Conservation (phyloP, 1,139 yeast genomes). For the Scheffersomyces quercinus region DNA sequence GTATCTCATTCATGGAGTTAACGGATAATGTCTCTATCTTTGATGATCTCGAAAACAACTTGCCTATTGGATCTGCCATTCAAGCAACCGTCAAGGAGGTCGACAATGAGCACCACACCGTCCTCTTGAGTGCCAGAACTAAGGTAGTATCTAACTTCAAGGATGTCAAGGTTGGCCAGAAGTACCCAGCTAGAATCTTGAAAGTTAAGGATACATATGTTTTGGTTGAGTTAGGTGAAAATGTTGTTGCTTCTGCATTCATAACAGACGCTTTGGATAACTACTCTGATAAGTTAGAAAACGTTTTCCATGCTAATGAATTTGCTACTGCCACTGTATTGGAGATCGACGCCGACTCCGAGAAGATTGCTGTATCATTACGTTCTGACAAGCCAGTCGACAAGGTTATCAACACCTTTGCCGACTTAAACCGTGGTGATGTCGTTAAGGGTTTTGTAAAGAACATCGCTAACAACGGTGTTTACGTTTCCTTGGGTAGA, state of each 20-base stretch:
- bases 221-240: conserved; percentile 65
- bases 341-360: conserved; percentile 53
- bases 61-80: conserved; percentile 73
- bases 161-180: conserved; percentile 59
- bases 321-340: conserved; percentile 64
- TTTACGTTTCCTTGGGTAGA: conserved; percentile 77
- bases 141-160: conserved; percentile 39
- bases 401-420: conserved; percentile 46
- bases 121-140: conserved; percentile 54
- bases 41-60: conserved; percentile 52
- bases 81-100: conserved; percentile 55
- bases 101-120: conserved; percentile 53
- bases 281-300: conserved; percentile 55
- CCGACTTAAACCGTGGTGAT: conserved; percentile 69
- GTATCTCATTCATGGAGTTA: conserved; percentile 66
- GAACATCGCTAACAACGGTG: conserved; percentile 73
- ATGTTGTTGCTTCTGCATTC: conserved; percentile 64
- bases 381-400: conserved; percentile 56
- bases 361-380: conserved; percentile 65
- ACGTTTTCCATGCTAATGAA: conserved; percentile 56
- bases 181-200: conserved; percentile 65
- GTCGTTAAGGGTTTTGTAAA: conserved; percentile 79
- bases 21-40: conserved; percentile 55
- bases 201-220: conserved; percentile 64
- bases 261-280: conserved; percentile 81